Evolutionary conservation across 768 basidiomycete genomes (phyloP).

Genomic region (Suillus ampliporus): DNA sequence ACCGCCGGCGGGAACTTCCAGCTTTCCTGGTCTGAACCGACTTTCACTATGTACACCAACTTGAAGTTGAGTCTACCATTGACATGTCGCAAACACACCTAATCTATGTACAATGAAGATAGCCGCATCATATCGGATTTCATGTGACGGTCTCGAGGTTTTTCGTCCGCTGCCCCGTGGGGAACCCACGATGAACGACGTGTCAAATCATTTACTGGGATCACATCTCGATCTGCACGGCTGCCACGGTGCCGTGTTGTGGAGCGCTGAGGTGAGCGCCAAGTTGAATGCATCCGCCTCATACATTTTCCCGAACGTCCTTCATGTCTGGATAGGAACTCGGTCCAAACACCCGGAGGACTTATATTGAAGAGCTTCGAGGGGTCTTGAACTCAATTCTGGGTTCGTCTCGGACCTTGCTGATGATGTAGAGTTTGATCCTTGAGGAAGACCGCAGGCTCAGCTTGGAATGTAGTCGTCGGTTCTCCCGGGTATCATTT

Average conservation of each 20-base stretch:
- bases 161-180: neutral
- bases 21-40: too few species aligned
- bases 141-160: too few species aligned
- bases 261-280: too few species aligned
- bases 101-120: too few species aligned
- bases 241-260: neutral
- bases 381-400: neutral
- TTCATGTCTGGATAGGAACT: neutral
- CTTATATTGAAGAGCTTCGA: neutral
- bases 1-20: too few species aligned
- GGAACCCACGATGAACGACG: slow-evolving; percentile 3
- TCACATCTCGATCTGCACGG: neutral
- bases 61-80: too few species aligned
- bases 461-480: neutral
- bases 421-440: neutral
- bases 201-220: neutral
- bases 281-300: neutral
- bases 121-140: too few species aligned
- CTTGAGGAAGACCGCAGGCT: neutral
- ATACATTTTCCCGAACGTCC: neutral
- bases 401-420: neutral
- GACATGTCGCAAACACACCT: too few species aligned
- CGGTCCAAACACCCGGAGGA: neutral
- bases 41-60: neutral
- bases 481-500: neutral